Percentiles rank a stretch among this genome's conserved stretches.
phyloP scores from a whole-genome alignment of 2,329 filamentous ascomycete genomes.

The Sclerotinia borealis region DNA sequence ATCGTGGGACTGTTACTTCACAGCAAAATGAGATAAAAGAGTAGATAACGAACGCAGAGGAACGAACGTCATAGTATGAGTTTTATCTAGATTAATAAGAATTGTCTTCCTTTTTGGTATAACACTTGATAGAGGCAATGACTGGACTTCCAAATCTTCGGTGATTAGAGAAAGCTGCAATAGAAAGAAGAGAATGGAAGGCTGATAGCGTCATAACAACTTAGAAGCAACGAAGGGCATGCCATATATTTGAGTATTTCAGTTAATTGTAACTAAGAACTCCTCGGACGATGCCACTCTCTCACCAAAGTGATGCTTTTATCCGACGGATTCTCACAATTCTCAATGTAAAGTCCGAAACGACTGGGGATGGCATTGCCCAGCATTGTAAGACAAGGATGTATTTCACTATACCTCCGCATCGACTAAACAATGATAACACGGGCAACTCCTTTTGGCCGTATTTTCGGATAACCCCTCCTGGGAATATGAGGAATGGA shows the following conservation, averaged over 20 bases:
- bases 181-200: neutral
- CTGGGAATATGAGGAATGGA: neutral
- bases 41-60: conserved; percentile 39
- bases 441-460: conserved; percentile 5
- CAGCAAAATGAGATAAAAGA: conserved; percentile 41
- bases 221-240: neutral
- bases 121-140: conserved; percentile 22
- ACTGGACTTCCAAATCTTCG: neutral
- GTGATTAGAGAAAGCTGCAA: neutral
- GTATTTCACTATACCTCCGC: neutral
- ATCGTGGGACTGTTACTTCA: conserved; percentile 16
- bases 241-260: neutral
- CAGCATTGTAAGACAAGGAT: conserved; percentile 1
- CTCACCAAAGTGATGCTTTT: neutral
- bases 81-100: conserved; percentile 44
- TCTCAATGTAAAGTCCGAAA: neutral
- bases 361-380: neutral
- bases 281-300: neutral
- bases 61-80: conserved; percentile 40
- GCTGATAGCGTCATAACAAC: neutral
- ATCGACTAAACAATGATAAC: neutral
- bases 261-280: neutral
- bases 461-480: neutral
- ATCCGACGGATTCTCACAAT: neutral
- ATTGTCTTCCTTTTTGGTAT: conserved; percentile 36